Percentiles rank a stretch among this genome's conserved stretches.
Conservation (phyloP, 345 rosid genomes). For the sweet orange (Citrus sinensis) region DVS_A1.0 CM039161.1:9753001-9753500, state of each 20-base stretch:
- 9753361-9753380: constrained; percentile 31
- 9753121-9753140: no score
- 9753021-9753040: no score
- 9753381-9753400: constrained; percentile 37
- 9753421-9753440: constrained; percentile 50
- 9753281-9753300: constrained; percentile 36
- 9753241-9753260: constrained; percentile 20
- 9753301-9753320: constrained; percentile 41
- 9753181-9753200: background rate
- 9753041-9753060: no score
- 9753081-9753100: no score
- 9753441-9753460: constrained; percentile 36
- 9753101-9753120: background rate
- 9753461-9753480: constrained; percentile 47
- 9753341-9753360: constrained; percentile 42
- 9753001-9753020: no score
- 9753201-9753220: background rate
- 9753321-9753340: constrained; percentile 58
- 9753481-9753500: constrained; percentile 52
- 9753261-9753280: constrained; percentile 32
- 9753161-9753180: background rate
- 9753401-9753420: constrained; percentile 60
- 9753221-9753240: constrained; percentile 4
- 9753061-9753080: no score
- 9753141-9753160: background rate